A percentile compares a stretch with the other conserved stretches of the same genome.
Conservation (phyloP, 306 rosid genomes). For the Notholithocarpus densiflorus region DNA sequence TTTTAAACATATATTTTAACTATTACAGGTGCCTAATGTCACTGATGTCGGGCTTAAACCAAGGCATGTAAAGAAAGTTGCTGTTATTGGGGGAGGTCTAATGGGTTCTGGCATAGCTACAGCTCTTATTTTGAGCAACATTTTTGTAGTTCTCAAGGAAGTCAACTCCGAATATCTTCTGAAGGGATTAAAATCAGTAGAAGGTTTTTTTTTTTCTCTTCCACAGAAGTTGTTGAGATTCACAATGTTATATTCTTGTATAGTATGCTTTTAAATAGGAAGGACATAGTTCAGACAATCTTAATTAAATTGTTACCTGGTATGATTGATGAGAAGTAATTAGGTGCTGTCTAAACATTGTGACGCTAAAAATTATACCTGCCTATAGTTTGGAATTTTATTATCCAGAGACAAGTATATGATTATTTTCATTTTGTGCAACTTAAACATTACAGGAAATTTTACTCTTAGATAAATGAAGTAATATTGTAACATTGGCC, state of each 20-base stretch:
- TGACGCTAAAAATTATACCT: neutral
- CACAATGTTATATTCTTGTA: neutral
- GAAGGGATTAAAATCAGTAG: slow-evolving; percentile 62
- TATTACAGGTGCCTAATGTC: slow-evolving; percentile 77
- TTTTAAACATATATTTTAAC: neutral
- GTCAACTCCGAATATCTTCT: slow-evolving; percentile 74
- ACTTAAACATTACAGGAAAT: too few relatives aligned
- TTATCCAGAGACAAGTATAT: neutral
- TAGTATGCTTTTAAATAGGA: neutral
- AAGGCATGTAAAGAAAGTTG: slow-evolving; percentile 78
- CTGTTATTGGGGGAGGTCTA: slow-evolving; percentile 95
- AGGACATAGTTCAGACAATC: neutral
- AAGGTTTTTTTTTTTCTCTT: slow-evolving; percentile 51
- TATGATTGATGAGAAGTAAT: neutral
- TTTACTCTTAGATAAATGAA: too few relatives aligned
- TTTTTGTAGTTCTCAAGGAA: slow-evolving; percentile 81
- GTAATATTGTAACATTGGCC: too few relatives aligned
- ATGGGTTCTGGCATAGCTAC: slow-evolving; percentile 99
- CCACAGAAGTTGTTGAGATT: neutral
- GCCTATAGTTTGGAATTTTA: neutral
- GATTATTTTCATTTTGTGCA: neutral
- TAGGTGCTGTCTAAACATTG: neutral
- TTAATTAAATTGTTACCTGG: neutral
- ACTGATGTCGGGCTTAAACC: slow-evolving; percentile 91
- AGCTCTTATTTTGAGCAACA: slow-evolving; percentile 68